A percentile compares a stretch with the other conserved stretches of the same genome.
Evolutionary conservation across 2,329 filamentous ascomycete genomes (phyloP).

Genomic region (Colletotrichum spaethianum): DNA sequence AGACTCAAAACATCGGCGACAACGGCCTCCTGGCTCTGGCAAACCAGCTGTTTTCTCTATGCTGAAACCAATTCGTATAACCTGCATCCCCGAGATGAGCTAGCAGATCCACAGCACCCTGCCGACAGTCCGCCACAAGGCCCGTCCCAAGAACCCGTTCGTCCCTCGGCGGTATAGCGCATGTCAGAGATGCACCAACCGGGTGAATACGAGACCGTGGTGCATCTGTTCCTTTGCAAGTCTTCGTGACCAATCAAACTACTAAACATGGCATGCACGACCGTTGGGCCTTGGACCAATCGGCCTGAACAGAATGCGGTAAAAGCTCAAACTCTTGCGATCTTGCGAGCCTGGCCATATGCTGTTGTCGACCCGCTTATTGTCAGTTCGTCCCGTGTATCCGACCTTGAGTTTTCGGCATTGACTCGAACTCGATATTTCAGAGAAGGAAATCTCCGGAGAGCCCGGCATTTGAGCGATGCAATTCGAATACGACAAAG

Average conservation of each 20-base stretch:
- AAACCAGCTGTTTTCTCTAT: too few species aligned
- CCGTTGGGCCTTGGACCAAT: not conserved
- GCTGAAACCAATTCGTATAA: slow-evolving; percentile 6
- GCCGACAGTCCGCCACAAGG: not conserved
- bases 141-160: slow-evolving; percentile 3
- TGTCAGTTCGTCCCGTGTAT: not conserved
- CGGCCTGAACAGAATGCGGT: not conserved
- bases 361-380: not conserved
- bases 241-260: not conserved
- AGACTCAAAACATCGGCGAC: slow-evolving; percentile 13
- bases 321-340: not conserved
- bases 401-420: not conserved
- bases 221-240: not conserved
- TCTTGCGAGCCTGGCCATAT: too few species aligned
- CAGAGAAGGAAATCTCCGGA: not conserved
- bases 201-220: not conserved
- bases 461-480: not conserved
- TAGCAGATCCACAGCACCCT: slow-evolving; percentile 4
- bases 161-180: slow-evolving; percentile 9
- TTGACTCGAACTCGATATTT: not conserved
- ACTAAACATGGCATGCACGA: not conserved
- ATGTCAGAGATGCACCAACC: not conserved
- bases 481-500: too few species aligned
- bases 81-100: slow-evolving; percentile 14
- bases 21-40: slow-evolving; percentile 6